These are phyloP conservation scores for Lentinula boryana DNA, from an alignment of 768 basidiomycete species.

Conservation along the genomic window DNA sequence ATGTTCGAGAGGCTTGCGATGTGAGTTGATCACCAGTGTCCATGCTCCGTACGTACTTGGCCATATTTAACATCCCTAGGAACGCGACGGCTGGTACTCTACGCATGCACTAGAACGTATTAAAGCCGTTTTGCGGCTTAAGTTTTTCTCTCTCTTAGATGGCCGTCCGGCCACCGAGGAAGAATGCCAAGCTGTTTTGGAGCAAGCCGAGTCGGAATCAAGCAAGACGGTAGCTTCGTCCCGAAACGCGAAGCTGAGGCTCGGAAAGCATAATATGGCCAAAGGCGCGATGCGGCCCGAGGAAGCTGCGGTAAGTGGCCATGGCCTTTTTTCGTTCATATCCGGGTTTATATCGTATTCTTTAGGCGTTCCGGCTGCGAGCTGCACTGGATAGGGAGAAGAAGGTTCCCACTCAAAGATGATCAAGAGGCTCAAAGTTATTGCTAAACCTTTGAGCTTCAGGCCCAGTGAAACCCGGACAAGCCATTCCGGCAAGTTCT, in stretches of 20 bases:
- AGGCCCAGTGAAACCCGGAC: too few relatives aligned
- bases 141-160: slow-evolving; percentile 74
- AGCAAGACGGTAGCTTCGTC: slow-evolving; percentile 30
- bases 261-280: slow-evolving; percentile 84
- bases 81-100: slow-evolving; percentile 88
- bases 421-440: slow-evolving; percentile 43
- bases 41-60: neutral
- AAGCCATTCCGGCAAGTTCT: too few relatives aligned
- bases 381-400: slow-evolving; percentile 49
- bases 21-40: slow-evolving; percentile 36
- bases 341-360: neutral
- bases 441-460: too few relatives aligned
- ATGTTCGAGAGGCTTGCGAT: slow-evolving; percentile 65
- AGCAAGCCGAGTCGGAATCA: slow-evolving; percentile 28
- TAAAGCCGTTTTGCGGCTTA: slow-evolving; percentile 78
- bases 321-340: neutral
- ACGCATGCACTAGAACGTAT: slow-evolving; percentile 74
- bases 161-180: slow-evolving; percentile 68
- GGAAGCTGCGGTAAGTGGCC: slow-evolving; percentile 63
- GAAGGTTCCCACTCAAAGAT: slow-evolving; percentile 71
- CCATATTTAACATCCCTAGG: slow-evolving; percentile 29
- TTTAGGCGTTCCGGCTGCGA: slow-evolving; percentile 62
- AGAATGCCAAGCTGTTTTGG: slow-evolving; percentile 62
- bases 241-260: slow-evolving; percentile 47
- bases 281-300: slow-evolving; percentile 79